Percentiles rank a stretch among this genome's conserved stretches.
These are phyloP conservation scores for Graphium sp. DNA, from an alignment of 2,329 filamentous ascomycete species.

Conservation along the genomic window DNA sequence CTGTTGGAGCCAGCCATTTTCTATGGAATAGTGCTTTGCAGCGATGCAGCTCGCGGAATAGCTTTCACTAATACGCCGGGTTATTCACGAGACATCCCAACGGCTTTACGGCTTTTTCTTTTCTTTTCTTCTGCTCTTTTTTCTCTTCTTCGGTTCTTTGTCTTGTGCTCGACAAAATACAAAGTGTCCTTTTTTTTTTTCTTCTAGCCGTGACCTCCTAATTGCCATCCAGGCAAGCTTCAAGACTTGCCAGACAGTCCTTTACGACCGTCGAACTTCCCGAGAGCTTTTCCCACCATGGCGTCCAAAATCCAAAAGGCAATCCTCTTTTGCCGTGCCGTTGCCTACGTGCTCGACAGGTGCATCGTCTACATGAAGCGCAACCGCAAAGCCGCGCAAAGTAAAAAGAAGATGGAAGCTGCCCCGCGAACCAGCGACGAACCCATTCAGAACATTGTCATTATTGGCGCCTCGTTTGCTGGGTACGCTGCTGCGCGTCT, in stretches of 20 bases:
- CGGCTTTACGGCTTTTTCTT: no score
- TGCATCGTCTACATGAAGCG: conserved; percentile 7
- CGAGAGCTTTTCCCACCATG: not conserved
- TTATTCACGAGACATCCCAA: no score
- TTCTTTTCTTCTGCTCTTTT: not conserved
- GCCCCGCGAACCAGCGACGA: conserved; percentile 5
- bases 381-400: conserved; percentile 2
- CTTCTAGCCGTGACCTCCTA: no score
- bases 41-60: no score
- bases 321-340: conserved; percentile 12
- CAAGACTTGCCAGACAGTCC: no score
- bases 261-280: not conserved
- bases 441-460: conserved; percentile 27
- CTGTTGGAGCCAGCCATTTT: no score
- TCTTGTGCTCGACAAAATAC: no score
- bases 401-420: not conserved
- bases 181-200: no score
- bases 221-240: no score
- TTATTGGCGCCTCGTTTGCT: conserved; percentile 41
- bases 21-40: no score
- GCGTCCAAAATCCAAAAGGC: conserved; percentile 15
- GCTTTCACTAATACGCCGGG: no score
- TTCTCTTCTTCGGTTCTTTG: not conserved
- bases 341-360: conserved; percentile 11
- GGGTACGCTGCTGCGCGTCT: conserved; percentile 30